Conservation (phyloP, 2,329 filamentous ascomycete genomes). For the Apiospora koreana region DNA sequence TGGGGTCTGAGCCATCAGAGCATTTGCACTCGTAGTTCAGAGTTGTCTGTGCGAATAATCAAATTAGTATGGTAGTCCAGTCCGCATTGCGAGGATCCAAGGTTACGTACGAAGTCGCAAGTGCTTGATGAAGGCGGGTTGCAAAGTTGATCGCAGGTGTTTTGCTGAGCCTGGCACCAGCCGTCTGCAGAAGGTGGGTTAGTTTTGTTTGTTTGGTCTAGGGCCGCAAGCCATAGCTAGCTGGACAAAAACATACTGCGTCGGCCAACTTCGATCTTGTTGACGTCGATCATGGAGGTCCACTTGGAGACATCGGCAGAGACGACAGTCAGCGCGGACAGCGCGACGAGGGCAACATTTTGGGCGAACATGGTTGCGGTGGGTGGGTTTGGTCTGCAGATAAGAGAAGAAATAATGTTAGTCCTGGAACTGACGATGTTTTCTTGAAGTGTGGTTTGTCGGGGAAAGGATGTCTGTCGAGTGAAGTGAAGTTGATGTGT, state of each 20-base stretch:
- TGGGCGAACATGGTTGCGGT: constrained; percentile 26
- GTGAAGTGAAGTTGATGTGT: no score
- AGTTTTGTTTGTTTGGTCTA: constrained; percentile 17
- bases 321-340: constrained; percentile 45
- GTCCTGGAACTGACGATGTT: not conserved
- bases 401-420: not conserved
- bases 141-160: constrained; percentile 54
- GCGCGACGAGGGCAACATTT: constrained; percentile 41
- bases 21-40: constrained; percentile 53
- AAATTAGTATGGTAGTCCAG: no score
- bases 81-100: not conserved
- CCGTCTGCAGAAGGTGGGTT: constrained; percentile 36
- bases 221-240: not conserved
- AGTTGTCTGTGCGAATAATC: constrained; percentile 32
- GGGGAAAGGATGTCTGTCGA: not conserved
- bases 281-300: constrained; percentile 35
- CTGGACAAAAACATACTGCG: not conserved
- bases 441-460: not conserved
- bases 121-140: constrained; percentile 39
- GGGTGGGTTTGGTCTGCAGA: not conserved
- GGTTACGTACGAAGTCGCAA: constrained; percentile 47
- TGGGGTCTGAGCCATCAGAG: constrained; percentile 49
- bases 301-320: constrained; percentile 47
- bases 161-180: constrained; percentile 54
- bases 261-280: constrained; percentile 39